A percentile compares a stretch with the other conserved stretches of the same genome.
phyloP scores from a whole-genome alignment of 2,329 filamentous ascomycete genomes.

The Emmonsiellopsis sp. region DNA sequence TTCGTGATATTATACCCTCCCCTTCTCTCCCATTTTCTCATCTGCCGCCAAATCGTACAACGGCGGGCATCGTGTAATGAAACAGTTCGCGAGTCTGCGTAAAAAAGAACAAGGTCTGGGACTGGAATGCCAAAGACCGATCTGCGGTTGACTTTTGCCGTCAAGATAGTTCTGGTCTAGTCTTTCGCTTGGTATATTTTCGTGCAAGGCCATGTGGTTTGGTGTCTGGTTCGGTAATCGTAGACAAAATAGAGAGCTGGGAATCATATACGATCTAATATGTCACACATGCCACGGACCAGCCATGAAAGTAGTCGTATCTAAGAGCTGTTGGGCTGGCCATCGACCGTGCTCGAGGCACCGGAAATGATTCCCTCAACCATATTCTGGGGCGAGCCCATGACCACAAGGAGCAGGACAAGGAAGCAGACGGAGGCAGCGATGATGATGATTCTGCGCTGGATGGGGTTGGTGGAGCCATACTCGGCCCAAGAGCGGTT shows the following conservation, averaged over 20 bases:
- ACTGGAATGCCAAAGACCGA: too few relatives aligned
- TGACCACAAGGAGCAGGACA: slow-evolving; percentile 8
- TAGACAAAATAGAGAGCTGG: too few relatives aligned
- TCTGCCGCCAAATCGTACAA: not conserved
- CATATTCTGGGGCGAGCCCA: slow-evolving; percentile 6
- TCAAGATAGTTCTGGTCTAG: too few relatives aligned
- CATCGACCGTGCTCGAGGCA: not conserved
- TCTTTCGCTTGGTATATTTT: too few relatives aligned
- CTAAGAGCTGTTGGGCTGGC: not conserved
- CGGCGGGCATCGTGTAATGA: too few relatives aligned
- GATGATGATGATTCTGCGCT: slow-evolving; percentile 70
- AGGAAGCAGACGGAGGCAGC: slow-evolving; percentile 5
- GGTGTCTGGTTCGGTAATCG: too few relatives aligned
- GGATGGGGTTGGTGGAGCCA: slow-evolving; percentile 63
- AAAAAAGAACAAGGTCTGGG: too few relatives aligned
- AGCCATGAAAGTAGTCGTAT: not conserved
- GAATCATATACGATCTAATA: too few relatives aligned
- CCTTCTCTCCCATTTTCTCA: not conserved
- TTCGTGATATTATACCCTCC: not conserved
- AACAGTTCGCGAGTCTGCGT: too few relatives aligned
- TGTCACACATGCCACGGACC: not conserved
- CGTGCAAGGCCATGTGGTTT: too few relatives aligned
- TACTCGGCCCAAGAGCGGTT: slow-evolving; percentile 79
- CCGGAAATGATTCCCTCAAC: slow-evolving; percentile 11
- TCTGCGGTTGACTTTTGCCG: too few relatives aligned